phyloP scores from a whole-genome alignment of 345 rosid species.

The Eucalyptus sp. region DNA sequence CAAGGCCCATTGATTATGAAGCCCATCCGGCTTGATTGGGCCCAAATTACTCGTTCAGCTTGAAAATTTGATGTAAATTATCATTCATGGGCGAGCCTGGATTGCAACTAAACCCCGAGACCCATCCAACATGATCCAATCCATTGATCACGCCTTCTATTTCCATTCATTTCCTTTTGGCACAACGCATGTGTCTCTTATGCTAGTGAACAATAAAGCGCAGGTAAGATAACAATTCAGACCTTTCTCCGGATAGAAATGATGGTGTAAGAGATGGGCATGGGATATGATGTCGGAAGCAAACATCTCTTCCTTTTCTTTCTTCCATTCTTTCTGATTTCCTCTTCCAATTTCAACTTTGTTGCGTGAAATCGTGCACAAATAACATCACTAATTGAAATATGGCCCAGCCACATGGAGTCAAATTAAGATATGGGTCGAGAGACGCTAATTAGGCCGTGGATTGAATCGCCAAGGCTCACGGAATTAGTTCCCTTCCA shows the following conservation, averaged over 20 bases:
- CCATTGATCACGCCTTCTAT: not conserved
- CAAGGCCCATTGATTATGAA: not conserved
- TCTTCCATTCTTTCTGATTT: not conserved
- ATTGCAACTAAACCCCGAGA: not conserved
- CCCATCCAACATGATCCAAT: not conserved
- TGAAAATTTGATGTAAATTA: no score
- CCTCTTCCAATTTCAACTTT: not conserved
- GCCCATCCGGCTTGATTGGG: not conserved
- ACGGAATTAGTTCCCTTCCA: fast-evolving
- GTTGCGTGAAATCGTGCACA: not conserved
- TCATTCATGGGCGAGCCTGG: not conserved
- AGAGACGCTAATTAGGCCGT: not conserved
- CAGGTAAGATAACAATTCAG: not conserved
- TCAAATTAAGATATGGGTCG: not conserved
- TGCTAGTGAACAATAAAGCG: not conserved
- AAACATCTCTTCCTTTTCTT: not conserved
- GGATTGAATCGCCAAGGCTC: not conserved
- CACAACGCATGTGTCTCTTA: not conserved
- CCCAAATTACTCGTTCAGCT: not conserved
- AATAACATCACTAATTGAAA: not conserved
- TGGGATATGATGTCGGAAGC: not conserved
- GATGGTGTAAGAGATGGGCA: not conserved
- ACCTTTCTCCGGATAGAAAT: not conserved
- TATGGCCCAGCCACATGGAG: not conserved
- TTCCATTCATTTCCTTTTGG: not conserved